phyloP scores from a whole-genome alignment of 805 yeast species.

The Torulaspora quercuum region DNA sequence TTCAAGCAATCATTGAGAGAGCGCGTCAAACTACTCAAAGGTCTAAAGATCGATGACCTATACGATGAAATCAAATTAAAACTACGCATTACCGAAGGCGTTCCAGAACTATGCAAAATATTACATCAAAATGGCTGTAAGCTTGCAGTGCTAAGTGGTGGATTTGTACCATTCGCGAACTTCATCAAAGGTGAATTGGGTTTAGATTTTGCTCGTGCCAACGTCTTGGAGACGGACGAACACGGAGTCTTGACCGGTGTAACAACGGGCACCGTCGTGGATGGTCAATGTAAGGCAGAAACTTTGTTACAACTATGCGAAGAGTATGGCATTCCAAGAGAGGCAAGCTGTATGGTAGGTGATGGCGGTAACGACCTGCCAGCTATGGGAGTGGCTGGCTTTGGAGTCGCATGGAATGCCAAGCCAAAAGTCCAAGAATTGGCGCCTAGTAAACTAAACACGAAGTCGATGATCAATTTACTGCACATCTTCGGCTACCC shows the following conservation, averaged over 20 bases:
- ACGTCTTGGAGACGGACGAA: slow-evolving; percentile 51
- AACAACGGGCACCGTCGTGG: slow-evolving; percentile 77
- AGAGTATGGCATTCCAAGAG: slow-evolving; percentile 49
- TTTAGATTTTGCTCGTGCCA: slow-evolving; percentile 88
- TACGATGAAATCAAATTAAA: slow-evolving; percentile 76
- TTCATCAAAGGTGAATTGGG: slow-evolving; percentile 63
- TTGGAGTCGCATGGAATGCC: slow-evolving; percentile 96
- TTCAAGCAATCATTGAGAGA: slow-evolving; percentile 74
- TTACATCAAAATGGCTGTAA: slow-evolving; percentile 61
- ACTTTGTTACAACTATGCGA: slow-evolving; percentile 60
- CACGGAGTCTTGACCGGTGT: slow-evolving; percentile 62
- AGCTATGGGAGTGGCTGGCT: slow-evolving; percentile 91
- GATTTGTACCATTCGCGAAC: slow-evolving; percentile 84
- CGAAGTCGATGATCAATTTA: slow-evolving; percentile 67
- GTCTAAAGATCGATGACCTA: slow-evolving; percentile 65
- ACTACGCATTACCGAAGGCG: slow-evolving; percentile 81
- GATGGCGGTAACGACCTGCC: slow-evolving; percentile 95
- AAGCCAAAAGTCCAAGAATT: slow-evolving; percentile 82
- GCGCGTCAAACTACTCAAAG: slow-evolving; percentile 77
- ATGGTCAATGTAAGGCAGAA: slow-evolving; percentile 78
- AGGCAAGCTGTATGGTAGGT: slow-evolving; percentile 76
- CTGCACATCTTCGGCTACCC: slow-evolving; percentile 76
- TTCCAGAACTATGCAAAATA: slow-evolving; percentile 60
- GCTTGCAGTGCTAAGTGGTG: slow-evolving; percentile 90
- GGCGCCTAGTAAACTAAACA: slow-evolving; percentile 82